Conservation (phyloP, 495 filamentous ascomycete genomes). For the Penicillium riverlandense region DNA sequence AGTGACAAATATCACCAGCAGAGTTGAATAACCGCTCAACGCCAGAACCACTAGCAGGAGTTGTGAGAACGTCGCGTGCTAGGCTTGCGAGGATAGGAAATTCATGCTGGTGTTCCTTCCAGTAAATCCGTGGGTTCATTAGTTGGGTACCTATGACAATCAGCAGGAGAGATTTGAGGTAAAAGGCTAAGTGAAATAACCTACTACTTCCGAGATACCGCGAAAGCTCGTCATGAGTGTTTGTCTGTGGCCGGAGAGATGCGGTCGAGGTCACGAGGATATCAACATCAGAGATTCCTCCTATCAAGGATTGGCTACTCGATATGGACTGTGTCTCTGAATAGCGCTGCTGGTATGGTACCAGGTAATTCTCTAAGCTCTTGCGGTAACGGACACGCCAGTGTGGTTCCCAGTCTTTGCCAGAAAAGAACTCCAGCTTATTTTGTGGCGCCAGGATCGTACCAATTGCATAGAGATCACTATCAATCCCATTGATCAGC, state of each 20-base stretch:
- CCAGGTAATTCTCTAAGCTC: not conserved
- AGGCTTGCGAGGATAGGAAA: not conserved
- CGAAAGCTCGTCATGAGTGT: not conserved
- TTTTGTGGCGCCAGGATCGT: slow-evolving; percentile 8
- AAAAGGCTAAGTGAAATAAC: not conserved
- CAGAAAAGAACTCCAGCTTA: slow-evolving; percentile 7
- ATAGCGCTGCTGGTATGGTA: not conserved
- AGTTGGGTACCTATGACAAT: not conserved
- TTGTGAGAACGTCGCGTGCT: not conserved
- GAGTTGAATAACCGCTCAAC: slow-evolving; percentile 2
- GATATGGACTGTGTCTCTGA: not conserved
- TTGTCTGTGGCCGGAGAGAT: not conserved
- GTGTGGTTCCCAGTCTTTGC: not conserved
- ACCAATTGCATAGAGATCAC: slow-evolving; percentile 10
- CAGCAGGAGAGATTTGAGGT: not conserved
- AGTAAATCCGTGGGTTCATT: not conserved
- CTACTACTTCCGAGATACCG: not conserved
- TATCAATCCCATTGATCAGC: not conserved
- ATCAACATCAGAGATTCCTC: not conserved
- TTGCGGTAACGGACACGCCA: not conserved
- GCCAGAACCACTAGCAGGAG: not conserved
- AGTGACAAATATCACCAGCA: not conserved
- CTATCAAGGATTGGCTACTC: not conserved
- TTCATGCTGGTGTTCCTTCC: not conserved
- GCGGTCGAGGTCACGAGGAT: not conserved